These are phyloP conservation scores for Phlyctochytrium arcticum DNA, from an alignment of 192 early-diverging fungal genomes.

Conservation along the genomic window DNA sequence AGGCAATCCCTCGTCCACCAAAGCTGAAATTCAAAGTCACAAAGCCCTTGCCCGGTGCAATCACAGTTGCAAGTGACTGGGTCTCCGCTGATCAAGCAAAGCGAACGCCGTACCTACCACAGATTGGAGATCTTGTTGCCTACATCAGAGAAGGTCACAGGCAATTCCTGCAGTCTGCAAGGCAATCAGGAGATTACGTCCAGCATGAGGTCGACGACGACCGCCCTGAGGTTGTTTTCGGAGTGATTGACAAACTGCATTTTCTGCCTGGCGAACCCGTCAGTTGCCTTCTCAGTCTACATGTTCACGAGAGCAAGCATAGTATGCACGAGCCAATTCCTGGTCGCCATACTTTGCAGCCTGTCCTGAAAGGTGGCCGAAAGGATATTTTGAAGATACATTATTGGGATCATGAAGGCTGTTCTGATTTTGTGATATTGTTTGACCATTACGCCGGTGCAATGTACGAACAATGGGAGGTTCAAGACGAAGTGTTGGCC, in stretches of 20 bases:
- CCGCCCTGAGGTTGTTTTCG: constrained; percentile 19
- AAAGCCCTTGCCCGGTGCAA: background rate
- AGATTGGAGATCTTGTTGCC: constrained; percentile 26
- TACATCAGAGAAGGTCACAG: constrained; percentile 30
- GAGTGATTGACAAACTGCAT: constrained; percentile 6
- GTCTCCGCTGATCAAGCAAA: constrained; percentile 6
- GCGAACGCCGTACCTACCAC: constrained; percentile 28
- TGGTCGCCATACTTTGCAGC: background rate
- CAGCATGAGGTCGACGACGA: background rate
- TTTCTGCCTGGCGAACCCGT: constrained; percentile 6
- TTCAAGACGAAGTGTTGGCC: constrained; percentile 11
- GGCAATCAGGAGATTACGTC: background rate
- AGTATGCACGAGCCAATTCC: background rate
- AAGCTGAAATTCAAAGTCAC: background rate
- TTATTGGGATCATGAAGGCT: constrained; percentile 21
- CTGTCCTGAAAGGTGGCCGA: constrained; percentile 4
- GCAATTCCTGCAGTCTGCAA: constrained; percentile 4
- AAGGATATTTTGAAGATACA: constrained; percentile 17
- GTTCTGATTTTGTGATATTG: constrained; percentile 28
- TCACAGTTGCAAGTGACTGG: constrained; percentile 10
- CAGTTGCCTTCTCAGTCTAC: constrained; percentile 2
- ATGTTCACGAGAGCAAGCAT: constrained; percentile 12
- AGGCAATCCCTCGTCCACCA: too few relatives aligned
- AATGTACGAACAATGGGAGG: constrained; percentile 2
- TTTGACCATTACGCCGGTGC: constrained; percentile 12